Base-by-base conservation (phyloP, 306 rosid genomes). In the Abrus pulchellus region DNA sequence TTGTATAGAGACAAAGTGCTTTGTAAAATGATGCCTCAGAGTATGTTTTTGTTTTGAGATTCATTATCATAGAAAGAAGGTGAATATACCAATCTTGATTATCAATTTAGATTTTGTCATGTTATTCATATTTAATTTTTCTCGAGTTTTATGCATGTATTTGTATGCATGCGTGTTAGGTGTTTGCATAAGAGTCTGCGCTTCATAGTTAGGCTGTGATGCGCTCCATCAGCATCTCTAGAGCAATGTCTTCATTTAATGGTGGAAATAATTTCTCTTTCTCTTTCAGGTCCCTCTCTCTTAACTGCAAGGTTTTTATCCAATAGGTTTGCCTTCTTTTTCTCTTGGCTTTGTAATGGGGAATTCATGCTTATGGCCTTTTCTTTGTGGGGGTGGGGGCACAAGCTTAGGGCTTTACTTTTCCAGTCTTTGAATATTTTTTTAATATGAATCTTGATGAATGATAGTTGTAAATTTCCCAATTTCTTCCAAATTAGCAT, bases 171-270 rank as follows among this genome's bases (percentile, higher is more conserved):
- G 10, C 52, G 57, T 20, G 20, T 20, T 20, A 20, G 20, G 20
- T 20, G 20, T 20, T 20, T 0, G 20, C 20, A 20, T 20, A 20
- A 20, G 20, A 20, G 20, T 20, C 20, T 20, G 20, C 20, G 57
- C 57, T 52, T 52, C 57, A 1, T 52, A 55, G 33, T 20, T 55
- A 66, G 66, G 72, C 40, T 77, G 65, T 30, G 3, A 52, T 50
- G 38, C 12, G 47, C 47, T 64, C 47, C 69, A 12, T 75, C 7
- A 1, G 30, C 64, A 64, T 64, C 10, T 50, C 73, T 36, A 76
- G 6, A 76, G 9, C 40, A 52, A 76, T 67, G 68, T 67, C 74
- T 64, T 52, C 54, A 61, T 64, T 77, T 38, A 36, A 9, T 50
- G 45, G 44, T 10, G 52, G 45, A 11, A 50, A 28, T 38, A 48